Conservation (phyloP, 31 red algal species). For the Bonnemaisonia californica region DNA sequence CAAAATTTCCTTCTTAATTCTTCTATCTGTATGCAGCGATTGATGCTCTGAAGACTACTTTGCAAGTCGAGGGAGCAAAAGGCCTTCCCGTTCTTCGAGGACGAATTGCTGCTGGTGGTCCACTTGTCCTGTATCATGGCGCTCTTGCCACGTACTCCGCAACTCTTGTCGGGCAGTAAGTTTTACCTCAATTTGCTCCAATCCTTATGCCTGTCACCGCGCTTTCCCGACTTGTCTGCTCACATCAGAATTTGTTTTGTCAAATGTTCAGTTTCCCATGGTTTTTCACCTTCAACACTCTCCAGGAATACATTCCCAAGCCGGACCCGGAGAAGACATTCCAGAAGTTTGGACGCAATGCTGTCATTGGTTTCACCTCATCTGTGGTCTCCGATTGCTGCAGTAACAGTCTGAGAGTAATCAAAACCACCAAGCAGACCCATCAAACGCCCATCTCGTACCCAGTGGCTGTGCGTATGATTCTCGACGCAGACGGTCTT, state of each 20-base stretch:
- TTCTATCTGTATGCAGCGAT: constrained; percentile 26
- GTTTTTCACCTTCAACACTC: constrained; percentile 74
- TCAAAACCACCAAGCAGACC: constrained; percentile 84
- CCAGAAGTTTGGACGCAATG: constrained; percentile 71
- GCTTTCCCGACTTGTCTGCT: neutral
- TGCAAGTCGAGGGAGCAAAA: constrained; percentile 81
- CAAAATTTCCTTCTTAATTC: neutral
- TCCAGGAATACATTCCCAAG: constrained; percentile 69
- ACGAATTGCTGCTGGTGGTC: constrained; percentile 50
- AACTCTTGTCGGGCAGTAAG: constrained; percentile 72
- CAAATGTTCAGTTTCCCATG: constrained; percentile 56
- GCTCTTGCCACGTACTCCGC: constrained; percentile 65
- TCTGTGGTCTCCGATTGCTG: constrained; percentile 81
- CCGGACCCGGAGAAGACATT: constrained; percentile 60
- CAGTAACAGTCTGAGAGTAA: constrained; percentile 74
- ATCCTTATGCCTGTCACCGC: too few relatives aligned
- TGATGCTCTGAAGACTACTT: constrained; percentile 77
- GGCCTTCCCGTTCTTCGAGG: constrained; percentile 58
- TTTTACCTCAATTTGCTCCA: neutral
- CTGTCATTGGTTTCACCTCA: constrained; percentile 73
- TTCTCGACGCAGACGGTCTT: constrained; percentile 70
- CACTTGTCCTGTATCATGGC: constrained; percentile 74
- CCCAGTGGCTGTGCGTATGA: constrained; percentile 45
- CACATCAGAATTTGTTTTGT: neutral
- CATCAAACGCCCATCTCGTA: constrained; percentile 64